Base-by-base conservation (phyloP, 2,329 filamentous ascomycete genomes). In the Bipolaris bicolor region DNA sequence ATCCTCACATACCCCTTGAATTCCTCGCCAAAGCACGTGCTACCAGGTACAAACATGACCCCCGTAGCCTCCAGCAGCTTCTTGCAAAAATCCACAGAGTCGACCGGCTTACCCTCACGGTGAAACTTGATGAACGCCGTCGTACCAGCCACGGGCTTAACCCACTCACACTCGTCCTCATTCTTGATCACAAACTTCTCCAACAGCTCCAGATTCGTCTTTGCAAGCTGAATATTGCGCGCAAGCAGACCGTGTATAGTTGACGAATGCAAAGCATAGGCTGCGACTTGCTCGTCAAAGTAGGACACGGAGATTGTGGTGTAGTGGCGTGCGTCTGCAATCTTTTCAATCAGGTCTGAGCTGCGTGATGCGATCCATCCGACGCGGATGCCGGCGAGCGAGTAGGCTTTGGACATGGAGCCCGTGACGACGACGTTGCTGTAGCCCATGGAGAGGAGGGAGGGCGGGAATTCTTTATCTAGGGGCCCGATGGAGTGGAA, bases 231-330 rank as follows among this genome's bases (percentile, higher is more conserved):
- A 44, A 88, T 83, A 67, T 92, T 92, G 15, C 87, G 81, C 3
- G 78, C 80, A 2, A 91, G 79, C 2, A 92, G 77, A 10, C 77
- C 79, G 61, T 88, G 81, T n/a, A 92, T 84, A 18, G 89, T 88
- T 33, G 81, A 78, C 1, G 84, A 78, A 10, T 85, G 84, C 7
- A 97, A 79, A 0, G 92, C 92, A 69, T 88, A 94, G 26, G 85
- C 84, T 2, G 91, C 92, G 10, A 96, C 82, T 48, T 85, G 84
- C 72, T 96, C 91, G 72, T 96, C 91, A 6, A 97, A 79, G 69
- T 89, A 86, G n/a, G 90, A 90, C 0, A 96, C 91, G 37, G 89
- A 90, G 67, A 96, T 96, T 24, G 90, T 92, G 3, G 91, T 96
- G 79, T 95, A 96, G 74, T 95, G 89, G 39, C 91, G 82, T 1